phyloP scores from a whole-genome alignment of 2,329 filamentous ascomycete species.

The Stachybotrys chartarum region DNA sequence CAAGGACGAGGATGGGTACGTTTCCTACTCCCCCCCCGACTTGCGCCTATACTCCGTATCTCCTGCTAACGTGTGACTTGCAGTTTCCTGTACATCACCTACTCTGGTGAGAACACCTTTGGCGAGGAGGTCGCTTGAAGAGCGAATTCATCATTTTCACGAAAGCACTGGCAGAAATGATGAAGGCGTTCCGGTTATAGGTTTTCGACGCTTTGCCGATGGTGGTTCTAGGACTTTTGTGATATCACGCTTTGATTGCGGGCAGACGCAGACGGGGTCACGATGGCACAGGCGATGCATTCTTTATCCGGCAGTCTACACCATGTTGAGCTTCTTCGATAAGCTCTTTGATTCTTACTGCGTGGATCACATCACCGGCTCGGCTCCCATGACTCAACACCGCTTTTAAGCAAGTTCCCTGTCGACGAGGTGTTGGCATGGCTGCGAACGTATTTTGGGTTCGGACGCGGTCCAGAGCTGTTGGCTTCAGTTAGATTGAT shows the following conservation, averaged over 20 bases:
- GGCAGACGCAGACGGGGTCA: conserved; percentile 8
- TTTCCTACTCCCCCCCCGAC: conserved; percentile 5
- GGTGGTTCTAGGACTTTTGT: conserved; percentile 17
- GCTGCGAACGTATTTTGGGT: background rate
- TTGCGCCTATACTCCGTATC: background rate
- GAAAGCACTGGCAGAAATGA: conserved; percentile 16
- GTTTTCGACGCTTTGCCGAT: conserved; percentile 9
- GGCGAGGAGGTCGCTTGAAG: conserved; percentile 36
- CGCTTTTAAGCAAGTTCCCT: too few relatives aligned
- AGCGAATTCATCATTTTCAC: conserved; percentile 6
- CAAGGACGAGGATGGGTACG: conserved; percentile 72
- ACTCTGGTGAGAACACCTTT: conserved; percentile 99
- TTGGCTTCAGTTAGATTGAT: background rate
- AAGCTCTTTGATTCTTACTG: background rate
- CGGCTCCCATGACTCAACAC: background rate
- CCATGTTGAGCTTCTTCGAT: background rate
- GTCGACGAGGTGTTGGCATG: too few relatives aligned
- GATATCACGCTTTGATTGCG: conserved; percentile 13
- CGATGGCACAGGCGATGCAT: conserved; percentile 11
- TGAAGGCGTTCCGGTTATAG: conserved; percentile 26
- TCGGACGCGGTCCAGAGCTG: background rate
- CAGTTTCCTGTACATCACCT: conserved; percentile 97
- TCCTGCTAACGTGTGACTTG: conserved; percentile 8
- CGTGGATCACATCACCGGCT: background rate
- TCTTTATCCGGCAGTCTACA: background rate